These are phyloP conservation scores for Microdochium trichocladiopsis DNA, from an alignment of 2,329 filamentous ascomycete species.

Conservation along the genomic window DNA sequence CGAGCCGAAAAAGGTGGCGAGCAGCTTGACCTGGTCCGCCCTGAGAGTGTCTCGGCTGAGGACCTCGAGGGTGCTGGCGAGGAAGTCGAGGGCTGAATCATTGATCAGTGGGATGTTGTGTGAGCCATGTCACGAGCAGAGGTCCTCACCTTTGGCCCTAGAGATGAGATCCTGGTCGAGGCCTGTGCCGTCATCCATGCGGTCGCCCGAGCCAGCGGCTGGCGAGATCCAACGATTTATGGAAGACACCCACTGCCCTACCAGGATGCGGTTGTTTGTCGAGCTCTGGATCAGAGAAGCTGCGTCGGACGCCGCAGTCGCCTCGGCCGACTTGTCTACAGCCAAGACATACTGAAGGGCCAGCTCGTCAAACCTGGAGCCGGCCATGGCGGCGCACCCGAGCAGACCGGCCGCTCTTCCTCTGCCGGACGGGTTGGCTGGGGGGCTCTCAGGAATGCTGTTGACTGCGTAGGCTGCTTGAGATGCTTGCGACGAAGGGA, in stretches of 20 bases:
- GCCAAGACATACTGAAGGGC: constrained; percentile 47
- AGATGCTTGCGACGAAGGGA: no score
- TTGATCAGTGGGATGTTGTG: not conserved
- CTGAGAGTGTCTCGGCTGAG: constrained; percentile 38
- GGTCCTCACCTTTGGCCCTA: constrained; percentile 38
- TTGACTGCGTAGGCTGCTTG: no score
- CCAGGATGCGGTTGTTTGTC: constrained; percentile 32
- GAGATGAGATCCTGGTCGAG: constrained; percentile 40
- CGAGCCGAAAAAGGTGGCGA: constrained; percentile 48
- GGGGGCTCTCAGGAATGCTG: no score
- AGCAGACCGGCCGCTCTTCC: not conserved
- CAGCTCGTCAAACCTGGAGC: constrained; percentile 37
- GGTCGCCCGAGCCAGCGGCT: constrained; percentile 4
- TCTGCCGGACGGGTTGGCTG: no score
- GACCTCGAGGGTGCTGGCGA: constrained; percentile 44
- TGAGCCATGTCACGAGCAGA: not conserved
- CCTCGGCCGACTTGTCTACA: constrained; percentile 28
- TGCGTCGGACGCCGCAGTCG: constrained; percentile 27
- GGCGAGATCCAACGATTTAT: constrained; percentile 46
- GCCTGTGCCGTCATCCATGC: constrained; percentile 26
- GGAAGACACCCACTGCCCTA: constrained; percentile 48
- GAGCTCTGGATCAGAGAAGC: constrained; percentile 40
- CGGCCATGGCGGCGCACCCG: constrained; percentile 31
- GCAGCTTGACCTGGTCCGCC: constrained; percentile 41
- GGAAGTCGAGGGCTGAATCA: constrained; percentile 49